Percentiles rank a stretch among this genome's conserved stretches.
Evolutionary conservation across 2,329 filamentous ascomycete species (phyloP).

Genomic region (Fusarium siculi): DNA sequence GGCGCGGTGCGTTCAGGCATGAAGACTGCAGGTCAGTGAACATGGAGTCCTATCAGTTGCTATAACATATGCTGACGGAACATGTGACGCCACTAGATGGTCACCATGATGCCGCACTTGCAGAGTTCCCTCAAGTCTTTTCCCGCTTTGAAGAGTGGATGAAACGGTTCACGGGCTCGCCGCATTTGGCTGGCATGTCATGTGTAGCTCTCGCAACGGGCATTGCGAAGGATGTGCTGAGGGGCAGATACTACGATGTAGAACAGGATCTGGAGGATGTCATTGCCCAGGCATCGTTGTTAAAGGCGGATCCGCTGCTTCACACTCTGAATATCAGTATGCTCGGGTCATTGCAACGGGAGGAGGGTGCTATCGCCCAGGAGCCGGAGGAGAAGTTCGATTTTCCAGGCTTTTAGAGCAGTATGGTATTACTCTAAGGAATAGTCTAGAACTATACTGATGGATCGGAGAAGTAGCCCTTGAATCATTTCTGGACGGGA

Average conservation of each 20-base stretch:
- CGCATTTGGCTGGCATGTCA: background rate
- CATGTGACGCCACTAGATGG: accelerated
- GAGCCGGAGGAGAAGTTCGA: background rate
- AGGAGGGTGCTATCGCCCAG: accelerated
- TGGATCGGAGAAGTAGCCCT: background rate
- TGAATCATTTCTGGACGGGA: no score
- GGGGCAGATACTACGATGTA: background rate
- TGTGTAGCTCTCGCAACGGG: background rate
- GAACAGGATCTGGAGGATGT: background rate
- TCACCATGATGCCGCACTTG: background rate
- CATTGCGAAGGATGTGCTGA: background rate
- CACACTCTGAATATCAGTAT: background rate
- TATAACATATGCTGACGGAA: background rate
- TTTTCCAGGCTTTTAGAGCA: background rate
- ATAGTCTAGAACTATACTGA: background rate
- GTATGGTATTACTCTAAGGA: no score
- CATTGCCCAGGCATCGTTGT: accelerated
- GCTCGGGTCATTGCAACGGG: background rate
- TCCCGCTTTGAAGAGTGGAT: background rate
- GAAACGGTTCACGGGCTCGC: background rate
- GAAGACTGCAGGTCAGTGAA: background rate
- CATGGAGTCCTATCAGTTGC: accelerated
- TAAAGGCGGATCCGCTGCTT: background rate
- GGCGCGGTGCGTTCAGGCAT: background rate
- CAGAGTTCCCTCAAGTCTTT: background rate